Evolutionary conservation across 2,329 filamentous ascomycete genomes (phyloP).

Genomic region (Pyrenophora seminiperda): DNA sequence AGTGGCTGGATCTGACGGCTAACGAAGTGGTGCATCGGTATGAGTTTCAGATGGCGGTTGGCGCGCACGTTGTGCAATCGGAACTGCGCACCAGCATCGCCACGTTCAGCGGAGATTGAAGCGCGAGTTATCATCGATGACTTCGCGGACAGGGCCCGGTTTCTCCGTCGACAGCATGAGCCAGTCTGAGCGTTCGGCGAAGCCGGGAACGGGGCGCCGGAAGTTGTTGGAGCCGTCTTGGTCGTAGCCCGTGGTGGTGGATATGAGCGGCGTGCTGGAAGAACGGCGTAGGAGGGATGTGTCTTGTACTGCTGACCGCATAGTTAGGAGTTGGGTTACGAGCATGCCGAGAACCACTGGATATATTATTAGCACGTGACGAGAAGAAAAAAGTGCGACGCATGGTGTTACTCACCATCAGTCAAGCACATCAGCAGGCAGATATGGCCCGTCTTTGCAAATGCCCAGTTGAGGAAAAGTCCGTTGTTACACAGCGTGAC

Average conservation of each 20-base stretch:
- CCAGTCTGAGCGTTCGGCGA: neutral
- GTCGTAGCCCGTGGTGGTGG: neutral
- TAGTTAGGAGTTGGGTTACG: conserved; percentile 27
- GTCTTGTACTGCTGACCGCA: conserved; percentile 15
- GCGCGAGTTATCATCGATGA: neutral
- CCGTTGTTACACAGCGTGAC: conserved; percentile 44
- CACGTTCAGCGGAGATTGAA: conserved; percentile 2
- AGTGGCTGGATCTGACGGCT: too few relatives aligned
- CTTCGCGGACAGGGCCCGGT: neutral
- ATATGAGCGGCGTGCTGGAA: neutral
- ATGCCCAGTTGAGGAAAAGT: conserved; percentile 33
- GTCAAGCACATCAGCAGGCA: conserved; percentile 47
- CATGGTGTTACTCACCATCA: conserved; percentile 41
- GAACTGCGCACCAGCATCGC: neutral
- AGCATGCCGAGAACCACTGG: conserved; percentile 26
- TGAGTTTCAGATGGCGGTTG: too few relatives aligned
- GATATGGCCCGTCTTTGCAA: conserved; percentile 41
- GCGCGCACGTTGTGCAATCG: neutral
- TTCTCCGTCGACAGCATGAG: neutral
- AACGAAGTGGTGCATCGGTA: too few relatives aligned
- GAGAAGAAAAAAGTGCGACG: too few relatives aligned
- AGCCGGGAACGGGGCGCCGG: neutral
- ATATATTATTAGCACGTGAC: neutral
- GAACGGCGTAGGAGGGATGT: neutral
- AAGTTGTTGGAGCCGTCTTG: neutral